Conservation (phyloP, 2,329 filamentous ascomycete species). For the Tolypocladium ophioglossoides region DNA sequence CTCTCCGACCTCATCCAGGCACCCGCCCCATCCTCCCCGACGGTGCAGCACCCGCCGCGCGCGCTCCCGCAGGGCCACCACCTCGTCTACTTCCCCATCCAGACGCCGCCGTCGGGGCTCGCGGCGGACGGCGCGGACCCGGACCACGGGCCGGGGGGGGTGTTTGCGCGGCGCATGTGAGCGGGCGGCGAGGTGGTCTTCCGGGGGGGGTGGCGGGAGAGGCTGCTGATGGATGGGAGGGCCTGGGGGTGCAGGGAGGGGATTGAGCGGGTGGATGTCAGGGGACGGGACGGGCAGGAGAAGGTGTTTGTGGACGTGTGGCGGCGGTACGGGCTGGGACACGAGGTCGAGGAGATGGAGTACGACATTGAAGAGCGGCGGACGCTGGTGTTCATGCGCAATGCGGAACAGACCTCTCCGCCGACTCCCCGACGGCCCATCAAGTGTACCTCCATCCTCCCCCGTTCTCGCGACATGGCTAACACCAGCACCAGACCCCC, state of each 20-base stretch:
- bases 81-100: constrained; percentile 76
- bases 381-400: constrained; percentile 42
- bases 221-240: constrained; percentile 27
- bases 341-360: constrained; percentile 8
- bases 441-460: constrained; percentile 13
- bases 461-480: not conserved
- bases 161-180: constrained; percentile 77
- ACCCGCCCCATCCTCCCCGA: constrained; percentile 5
- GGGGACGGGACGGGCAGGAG: constrained; percentile 21
- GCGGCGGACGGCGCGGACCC: constrained; percentile 78
- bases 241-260: constrained; percentile 33
- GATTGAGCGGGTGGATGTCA: constrained; percentile 27
- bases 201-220: constrained; percentile 16
- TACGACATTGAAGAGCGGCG: constrained; percentile 35
- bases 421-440: constrained; percentile 9
- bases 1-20: constrained; percentile 43
- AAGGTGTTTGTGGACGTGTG: constrained; percentile 42
- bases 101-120: constrained; percentile 49
- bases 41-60: constrained; percentile 11
- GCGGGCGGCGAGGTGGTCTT: constrained; percentile 66
- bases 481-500: constrained; percentile 15
- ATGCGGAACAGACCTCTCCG: constrained; percentile 10
- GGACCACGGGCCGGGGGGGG: constrained; percentile 61
- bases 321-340: constrained; percentile 29
- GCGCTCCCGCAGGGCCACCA: constrained; percentile 61